Evolutionary conservation across 208 protist species (phyloP).

Genomic region (Spongospora subterranea): DNA sequence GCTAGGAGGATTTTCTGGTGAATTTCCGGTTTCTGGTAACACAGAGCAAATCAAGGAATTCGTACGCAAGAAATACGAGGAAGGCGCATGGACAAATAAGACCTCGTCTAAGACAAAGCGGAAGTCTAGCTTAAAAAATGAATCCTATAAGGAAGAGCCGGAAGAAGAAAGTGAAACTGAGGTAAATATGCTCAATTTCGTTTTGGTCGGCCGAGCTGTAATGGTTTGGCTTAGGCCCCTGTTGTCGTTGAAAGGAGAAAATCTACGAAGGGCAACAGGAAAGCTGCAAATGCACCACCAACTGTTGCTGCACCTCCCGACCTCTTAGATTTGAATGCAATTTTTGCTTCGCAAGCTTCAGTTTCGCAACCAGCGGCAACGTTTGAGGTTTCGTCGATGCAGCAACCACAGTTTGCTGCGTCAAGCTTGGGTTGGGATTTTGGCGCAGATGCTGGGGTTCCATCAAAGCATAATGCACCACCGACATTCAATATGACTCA

Average conservation of each 20-base stretch:
- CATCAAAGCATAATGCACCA: no score
- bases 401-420: no score
- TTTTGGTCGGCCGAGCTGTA: neutral
- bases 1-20: conserved; percentile 8
- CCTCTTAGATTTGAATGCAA: conserved; percentile 33
- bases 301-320: neutral
- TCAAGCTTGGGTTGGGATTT: no score
- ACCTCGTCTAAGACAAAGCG: neutral
- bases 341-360: neutral
- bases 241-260: conserved; percentile 21
- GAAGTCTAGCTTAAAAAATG: neutral
- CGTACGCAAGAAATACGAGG: conserved; percentile 51
- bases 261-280: neutral
- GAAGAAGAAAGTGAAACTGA: neutral
- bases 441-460: no score
- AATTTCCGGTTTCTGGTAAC: conserved; percentile 2
- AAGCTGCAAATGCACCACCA: neutral
- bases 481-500: no score
- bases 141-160: neutral
- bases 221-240: neutral
- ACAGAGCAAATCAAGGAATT: conserved; percentile 49
- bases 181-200: neutral
- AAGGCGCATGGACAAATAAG: neutral
- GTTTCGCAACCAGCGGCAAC: neutral
- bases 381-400: neutral